Evolutionary conservation across 225 moss, liverwort and hornwort genomes (phyloP), one percentile per base, ranked within the genome.

Genomic region (Takakia lepidozioides): DNA sequence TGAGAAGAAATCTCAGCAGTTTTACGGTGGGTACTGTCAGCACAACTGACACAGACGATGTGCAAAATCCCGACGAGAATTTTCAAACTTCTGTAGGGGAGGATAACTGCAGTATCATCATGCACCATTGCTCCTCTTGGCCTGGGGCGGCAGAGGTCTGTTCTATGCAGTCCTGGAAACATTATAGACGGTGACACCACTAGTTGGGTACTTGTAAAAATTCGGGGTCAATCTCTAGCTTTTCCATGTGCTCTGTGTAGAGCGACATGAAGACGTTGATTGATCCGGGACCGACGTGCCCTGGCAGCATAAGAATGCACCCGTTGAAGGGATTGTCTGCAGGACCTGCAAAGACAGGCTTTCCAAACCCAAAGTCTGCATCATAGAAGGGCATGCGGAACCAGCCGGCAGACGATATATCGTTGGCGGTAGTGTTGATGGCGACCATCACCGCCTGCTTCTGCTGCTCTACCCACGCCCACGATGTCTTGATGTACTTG

Each of bases 251-350:
- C 21, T 78, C 82, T 10, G 42, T 37, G 56, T 56, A 66, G 39
- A 78, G 9, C 4, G 59, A 62, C 22, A 78, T 74, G 45, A 77
- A 77, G 9, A 67, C 72, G 42, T 77, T 71, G 2, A 82, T 71
- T 3, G 73, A 69, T 43, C 73, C 67, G 2, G 63, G 30, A 16
- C 63, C 76, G 3, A 58, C 45, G 27, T 80, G 77, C 8, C 77
- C 66, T 1, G 75, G 81, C 23, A 81, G 46, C 56, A 75, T 69
- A 2, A 76, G 48, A 14, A 68, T 56, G 29, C 68, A 68, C 1
- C 68, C 74, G 19, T 75, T 81, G 53, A 68, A 66, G 3, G 72
- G 81, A 35, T 81, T 81, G 43, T 66, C 75, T 21, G 72, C 75
- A 2, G 81, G 75, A 2, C 72, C 75, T 19, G 59, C 71, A 14